Conservation (phyloP, 768 basidiomycete species). For the Termitomyces bulborhizus region DNA sequence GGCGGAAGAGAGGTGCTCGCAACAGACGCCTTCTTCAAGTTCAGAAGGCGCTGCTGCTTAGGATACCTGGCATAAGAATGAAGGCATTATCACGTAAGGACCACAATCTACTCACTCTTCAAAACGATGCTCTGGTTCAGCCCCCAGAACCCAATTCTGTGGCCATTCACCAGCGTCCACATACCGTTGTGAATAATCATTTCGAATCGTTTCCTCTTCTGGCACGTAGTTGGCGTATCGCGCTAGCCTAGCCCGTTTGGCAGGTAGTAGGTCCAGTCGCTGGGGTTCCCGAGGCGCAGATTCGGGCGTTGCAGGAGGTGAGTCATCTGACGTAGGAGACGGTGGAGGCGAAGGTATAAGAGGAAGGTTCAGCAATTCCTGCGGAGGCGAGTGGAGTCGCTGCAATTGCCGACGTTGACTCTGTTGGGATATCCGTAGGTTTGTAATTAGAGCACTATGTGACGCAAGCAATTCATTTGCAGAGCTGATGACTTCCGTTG, state of each 20-base stretch:
- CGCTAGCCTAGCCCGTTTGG: conserved; percentile 64
- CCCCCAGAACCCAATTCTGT: conserved; percentile 88
- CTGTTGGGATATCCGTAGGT: conserved; percentile 51
- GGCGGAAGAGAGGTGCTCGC: conserved; percentile 65
- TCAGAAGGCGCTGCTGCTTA: conserved; percentile 80
- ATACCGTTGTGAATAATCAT: conserved; percentile 89
- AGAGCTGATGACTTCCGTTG: conserved; percentile 46
- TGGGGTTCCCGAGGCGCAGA: conserved; percentile 27
- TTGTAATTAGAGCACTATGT: conserved; percentile 53
- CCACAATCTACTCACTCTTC: conserved; percentile 72
- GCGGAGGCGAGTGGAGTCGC: conserved; percentile 47
- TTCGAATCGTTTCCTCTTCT: conserved; percentile 94
- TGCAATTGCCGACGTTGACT: conserved; percentile 51
- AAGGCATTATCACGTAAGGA: neutral
- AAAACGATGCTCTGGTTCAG: conserved; percentile 82
- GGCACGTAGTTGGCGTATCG: conserved; percentile 81
- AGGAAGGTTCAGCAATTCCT: conserved; percentile 49
- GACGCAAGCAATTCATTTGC: conserved; percentile 61
- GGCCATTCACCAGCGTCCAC: conserved; percentile 92
- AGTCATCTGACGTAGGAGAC: conserved; percentile 41
- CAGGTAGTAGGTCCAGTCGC: conserved; percentile 44
- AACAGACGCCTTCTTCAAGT: conserved; percentile 78
- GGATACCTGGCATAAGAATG: conserved; percentile 63
- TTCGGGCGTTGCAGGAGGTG: conserved; percentile 41
- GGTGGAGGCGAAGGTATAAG: conserved; percentile 52